Conservation (phyloP, 306 rosid genomes). For the Sicyos edulis region DNA sequence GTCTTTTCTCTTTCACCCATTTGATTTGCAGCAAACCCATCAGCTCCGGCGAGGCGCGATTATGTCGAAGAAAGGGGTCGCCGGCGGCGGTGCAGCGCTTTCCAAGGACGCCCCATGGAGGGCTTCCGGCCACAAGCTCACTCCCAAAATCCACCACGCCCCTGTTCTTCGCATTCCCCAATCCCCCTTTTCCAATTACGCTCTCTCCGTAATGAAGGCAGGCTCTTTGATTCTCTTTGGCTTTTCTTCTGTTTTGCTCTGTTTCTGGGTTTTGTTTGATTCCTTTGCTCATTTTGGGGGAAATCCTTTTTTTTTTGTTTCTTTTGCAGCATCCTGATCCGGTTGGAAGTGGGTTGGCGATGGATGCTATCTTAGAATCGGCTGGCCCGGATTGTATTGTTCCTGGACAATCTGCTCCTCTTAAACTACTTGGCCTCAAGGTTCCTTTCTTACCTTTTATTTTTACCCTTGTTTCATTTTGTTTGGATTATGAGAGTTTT, state of each 20-base stretch:
- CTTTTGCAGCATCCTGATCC: conserved; percentile 60
- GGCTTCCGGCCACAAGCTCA: conserved; percentile 39
- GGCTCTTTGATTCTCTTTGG: neutral
- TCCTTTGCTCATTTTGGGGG: neutral
- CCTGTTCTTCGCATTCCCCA: conserved; percentile 64
- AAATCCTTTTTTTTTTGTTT: too few relatives aligned
- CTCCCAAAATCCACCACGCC: conserved; percentile 79
- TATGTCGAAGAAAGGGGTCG: conserved; percentile 60
- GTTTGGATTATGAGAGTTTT: neutral
- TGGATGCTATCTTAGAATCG: conserved; percentile 73
- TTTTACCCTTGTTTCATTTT: conserved; percentile 4
- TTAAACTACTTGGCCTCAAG: conserved; percentile 78
- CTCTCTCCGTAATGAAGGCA: conserved; percentile 71
- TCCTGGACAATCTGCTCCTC: conserved; percentile 67
- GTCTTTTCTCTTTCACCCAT: conserved; percentile 2
- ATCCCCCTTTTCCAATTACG: conserved; percentile 53
- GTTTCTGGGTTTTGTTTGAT: conserved; percentile 7
- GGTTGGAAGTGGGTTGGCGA: conserved; percentile 65
- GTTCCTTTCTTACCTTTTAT: conserved; percentile 22
- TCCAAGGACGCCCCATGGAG: conserved; percentile 88
- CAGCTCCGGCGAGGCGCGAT: neutral
- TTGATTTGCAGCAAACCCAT: neutral
- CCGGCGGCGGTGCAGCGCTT: conserved; percentile 34
- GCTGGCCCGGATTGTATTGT: conserved; percentile 94
- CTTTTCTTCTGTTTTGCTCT: neutral